phyloP scores from a whole-genome alignment of 768 basidiomycete species.

The Nidula microcarpa region DNA sequence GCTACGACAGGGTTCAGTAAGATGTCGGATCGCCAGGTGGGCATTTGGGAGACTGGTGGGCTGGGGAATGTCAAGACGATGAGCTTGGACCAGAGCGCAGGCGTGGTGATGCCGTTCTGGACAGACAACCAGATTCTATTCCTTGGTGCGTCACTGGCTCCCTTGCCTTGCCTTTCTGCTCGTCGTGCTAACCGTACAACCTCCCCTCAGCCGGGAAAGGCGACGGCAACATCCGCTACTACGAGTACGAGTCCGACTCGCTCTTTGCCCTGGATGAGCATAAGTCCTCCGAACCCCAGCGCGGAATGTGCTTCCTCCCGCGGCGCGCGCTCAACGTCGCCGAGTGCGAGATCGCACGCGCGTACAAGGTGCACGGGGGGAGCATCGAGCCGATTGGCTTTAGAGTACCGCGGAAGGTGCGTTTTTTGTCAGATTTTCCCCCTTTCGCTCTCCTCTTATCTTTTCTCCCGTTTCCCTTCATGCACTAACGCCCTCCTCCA shows the following conservation, averaged over 20 bases:
- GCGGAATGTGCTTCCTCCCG: constrained; percentile 96
- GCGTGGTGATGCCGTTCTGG: constrained; percentile 98
- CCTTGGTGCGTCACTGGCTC: constrained; percentile 47
- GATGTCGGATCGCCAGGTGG: constrained; percentile 92
- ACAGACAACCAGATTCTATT: constrained; percentile 90
- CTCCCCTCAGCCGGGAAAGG: constrained; percentile 75
- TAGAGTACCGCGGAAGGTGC: constrained; percentile 89
- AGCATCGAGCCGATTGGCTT: constrained; percentile 90
- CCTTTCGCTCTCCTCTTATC: constrained; percentile 2
- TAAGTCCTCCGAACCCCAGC: constrained; percentile 89
- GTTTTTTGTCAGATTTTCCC: constrained; percentile 12
- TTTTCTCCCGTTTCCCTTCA: not conserved
- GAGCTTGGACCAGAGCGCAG: constrained; percentile 84
- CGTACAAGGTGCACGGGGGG: constrained; percentile 78
- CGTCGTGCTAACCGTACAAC: not conserved
- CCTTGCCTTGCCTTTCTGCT: not conserved
- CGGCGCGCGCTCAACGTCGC: constrained; percentile 83
- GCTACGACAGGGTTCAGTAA: constrained; percentile 96
- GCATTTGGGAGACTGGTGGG: constrained; percentile 84
- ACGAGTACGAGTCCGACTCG: constrained; percentile 87
- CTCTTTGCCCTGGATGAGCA: constrained; percentile 77
- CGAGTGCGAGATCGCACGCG: constrained; percentile 94
- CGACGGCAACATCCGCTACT: constrained; percentile 98
- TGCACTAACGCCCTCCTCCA: not conserved
- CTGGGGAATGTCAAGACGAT: constrained; percentile 75